Evolutionary conservation across 495 filamentous ascomycete genomes (phyloP).

Genomic region (Massariosphaeria phaeospora): DNA sequence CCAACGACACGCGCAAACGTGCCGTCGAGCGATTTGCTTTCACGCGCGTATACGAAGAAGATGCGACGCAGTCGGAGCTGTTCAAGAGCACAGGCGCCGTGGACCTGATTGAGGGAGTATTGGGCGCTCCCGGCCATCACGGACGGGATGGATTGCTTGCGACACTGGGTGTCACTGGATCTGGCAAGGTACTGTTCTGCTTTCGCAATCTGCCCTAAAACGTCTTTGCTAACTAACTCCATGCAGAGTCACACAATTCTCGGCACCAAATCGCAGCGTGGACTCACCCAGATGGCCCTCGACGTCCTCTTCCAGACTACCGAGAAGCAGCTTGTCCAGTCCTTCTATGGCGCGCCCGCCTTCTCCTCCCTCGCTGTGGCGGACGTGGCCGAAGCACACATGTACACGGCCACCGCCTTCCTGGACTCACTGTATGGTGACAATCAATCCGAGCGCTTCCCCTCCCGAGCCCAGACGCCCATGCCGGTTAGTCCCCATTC

Average conservation of each 20-base stretch:
- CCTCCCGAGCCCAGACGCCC: slow-evolving; percentile 73
- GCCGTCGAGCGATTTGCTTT: slow-evolving; percentile 93
- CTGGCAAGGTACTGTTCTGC: slow-evolving; percentile 69
- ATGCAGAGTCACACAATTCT: slow-evolving; percentile 94
- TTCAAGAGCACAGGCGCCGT: slow-evolving; percentile 78
- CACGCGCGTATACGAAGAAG: slow-evolving; percentile 86
- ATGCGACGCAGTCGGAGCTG: slow-evolving; percentile 74
- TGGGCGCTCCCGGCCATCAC: slow-evolving; percentile 61
- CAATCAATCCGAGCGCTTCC: slow-evolving; percentile 51
- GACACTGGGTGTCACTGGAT: slow-evolving; percentile 90
- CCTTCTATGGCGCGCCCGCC: slow-evolving; percentile 53
- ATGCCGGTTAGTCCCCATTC: slow-evolving; percentile 60
- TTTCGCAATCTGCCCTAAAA: background rate
- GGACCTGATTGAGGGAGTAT: slow-evolving; percentile 69
- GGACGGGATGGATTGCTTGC: slow-evolving; percentile 86
- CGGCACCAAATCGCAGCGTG: slow-evolving; percentile 77
- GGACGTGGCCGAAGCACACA: slow-evolving; percentile 76
- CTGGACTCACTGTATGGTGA: slow-evolving; percentile 76
- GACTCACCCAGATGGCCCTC: slow-evolving; percentile 84
- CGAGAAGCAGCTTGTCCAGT: slow-evolving; percentile 56
- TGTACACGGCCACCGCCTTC: slow-evolving; percentile 72
- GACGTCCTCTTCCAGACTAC: slow-evolving; percentile 84
- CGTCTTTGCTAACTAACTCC: background rate
- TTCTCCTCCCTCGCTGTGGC: slow-evolving; percentile 67
- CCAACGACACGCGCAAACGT: slow-evolving; percentile 64